phyloP scores from a whole-genome alignment of 75 land plant genomes.

The Picea sitchensis region DNA sequence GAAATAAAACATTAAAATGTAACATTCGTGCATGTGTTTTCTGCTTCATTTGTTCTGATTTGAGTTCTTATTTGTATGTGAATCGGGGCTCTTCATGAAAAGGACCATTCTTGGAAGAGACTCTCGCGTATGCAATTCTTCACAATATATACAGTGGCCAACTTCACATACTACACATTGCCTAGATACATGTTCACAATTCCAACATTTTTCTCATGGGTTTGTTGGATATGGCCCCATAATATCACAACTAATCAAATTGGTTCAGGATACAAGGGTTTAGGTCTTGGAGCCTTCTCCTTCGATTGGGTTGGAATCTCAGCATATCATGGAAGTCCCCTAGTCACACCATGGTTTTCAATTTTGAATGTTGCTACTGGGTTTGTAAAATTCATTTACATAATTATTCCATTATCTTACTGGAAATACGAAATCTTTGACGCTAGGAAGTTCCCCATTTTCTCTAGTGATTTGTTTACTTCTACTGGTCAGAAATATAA shows the following conservation, averaged over 20 bases:
- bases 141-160: no score
- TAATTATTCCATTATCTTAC: constrained; percentile 18
- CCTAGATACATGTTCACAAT: no score
- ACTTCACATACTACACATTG: no score
- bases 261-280: constrained; percentile 28
- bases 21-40: not conserved
- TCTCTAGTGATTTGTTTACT: constrained; percentile 20
- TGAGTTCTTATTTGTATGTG: not conserved
- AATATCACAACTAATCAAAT: constrained; percentile 23
- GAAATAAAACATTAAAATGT: no score
- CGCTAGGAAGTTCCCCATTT: constrained; percentile 35
- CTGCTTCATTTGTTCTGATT: not conserved
- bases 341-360: constrained; percentile 32
- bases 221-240: constrained; percentile 29
- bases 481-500: constrained; percentile 12
- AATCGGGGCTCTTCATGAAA: constrained; percentile 33
- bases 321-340: constrained; percentile 31
- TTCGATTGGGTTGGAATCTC: constrained; percentile 26
- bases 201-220: no score
- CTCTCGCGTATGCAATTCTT: constrained; percentile 20
- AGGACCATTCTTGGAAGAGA: constrained; percentile 39
- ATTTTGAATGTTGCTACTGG: constrained; percentile 22
- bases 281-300: constrained; percentile 28
- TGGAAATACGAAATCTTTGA: constrained; percentile 14
- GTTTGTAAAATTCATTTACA: constrained; percentile 15